Base-by-base conservation (phyloP, 2,329 filamentous ascomycete genomes). In the Colletotrichum destructivum region DNA sequence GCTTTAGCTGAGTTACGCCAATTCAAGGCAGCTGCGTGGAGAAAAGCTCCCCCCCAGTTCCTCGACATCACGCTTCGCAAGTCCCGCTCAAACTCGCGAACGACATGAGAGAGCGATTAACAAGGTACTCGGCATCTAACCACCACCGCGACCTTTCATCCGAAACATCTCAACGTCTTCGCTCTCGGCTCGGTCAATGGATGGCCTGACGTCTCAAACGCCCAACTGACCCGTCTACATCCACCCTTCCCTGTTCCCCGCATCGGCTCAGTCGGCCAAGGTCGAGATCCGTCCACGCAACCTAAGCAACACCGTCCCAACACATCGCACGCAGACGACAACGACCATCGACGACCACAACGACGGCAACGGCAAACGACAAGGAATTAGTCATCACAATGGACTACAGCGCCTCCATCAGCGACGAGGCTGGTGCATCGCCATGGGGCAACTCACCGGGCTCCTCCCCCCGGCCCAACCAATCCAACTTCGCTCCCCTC, bases 381-480 rank as follows among this genome's bases (percentile, higher is more conserved):
- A 38, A 11, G 35, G 8, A 38, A 11, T 11, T 38, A 9, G 1
- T 62, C 23, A 18, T 23, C 49, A 47, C 52, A 59, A 90, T 90
- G 88, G 88, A 90, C 81, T 90, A 90, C 80, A 87, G 85, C 79
- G 80, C 87, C 73, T 85, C 88, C 16, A 87, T 89, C 75, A 77
- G 85, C 77, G 88, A 90, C 75, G 88, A 90, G 21, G 82, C 81
- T 56, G 87, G 84, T 69, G 84, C 82, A 72, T 89, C 88, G 42
- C 88, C 88, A 2, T 90, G 88, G 88, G 88, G 87, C 16, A 85
- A 83, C 69, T 88, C 87, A 42, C 88, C 88, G 6, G 81, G 82
- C 31, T 82, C 85, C 18, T 88, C 88, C 23, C 87, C 88, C 40
- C 82, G 82, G 69, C 84, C 83, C 74, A 83, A 84, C 74, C 82